A percentile compares a stretch with the other conserved stretches of the same genome.
Evolutionary conservation across 805 yeast species (phyloP).

Genomic region (Metschnikowia koreensis): DNA sequence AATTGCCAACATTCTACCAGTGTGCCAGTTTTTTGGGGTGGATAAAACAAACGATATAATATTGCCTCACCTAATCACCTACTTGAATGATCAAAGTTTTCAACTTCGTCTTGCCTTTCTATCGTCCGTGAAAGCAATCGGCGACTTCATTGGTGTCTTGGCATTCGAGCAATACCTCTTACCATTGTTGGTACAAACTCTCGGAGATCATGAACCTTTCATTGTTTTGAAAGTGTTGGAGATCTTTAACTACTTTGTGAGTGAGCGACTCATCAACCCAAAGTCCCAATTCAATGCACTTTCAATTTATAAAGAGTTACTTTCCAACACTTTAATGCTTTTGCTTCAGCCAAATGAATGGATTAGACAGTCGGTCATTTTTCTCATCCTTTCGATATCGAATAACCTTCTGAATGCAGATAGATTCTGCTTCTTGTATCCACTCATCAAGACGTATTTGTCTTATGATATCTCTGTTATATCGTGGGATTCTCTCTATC

Average conservation of each 20-base stretch:
- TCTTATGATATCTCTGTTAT: constrained; percentile 73
- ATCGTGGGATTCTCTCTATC: constrained; percentile 61
- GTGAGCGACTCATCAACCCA: constrained; percentile 32
- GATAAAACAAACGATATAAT: constrained; percentile 87
- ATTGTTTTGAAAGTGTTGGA: constrained; percentile 70
- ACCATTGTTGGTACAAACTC: constrained; percentile 80
- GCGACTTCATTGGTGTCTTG: constrained; percentile 76
- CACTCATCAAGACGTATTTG: constrained; percentile 72
- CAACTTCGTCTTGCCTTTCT: constrained; percentile 70
- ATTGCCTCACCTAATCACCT: constrained; percentile 86
- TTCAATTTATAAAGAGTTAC: constrained; percentile 36
- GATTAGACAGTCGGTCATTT: constrained; percentile 68
- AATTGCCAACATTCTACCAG: constrained; percentile 65
- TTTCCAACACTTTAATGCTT: constrained; percentile 46
- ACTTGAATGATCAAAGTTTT: constrained; percentile 74
- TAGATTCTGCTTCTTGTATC: constrained; percentile 76
- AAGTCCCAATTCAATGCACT: constrained; percentile 37
- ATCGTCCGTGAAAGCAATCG: constrained; percentile 65
- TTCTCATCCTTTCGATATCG: constrained; percentile 60
- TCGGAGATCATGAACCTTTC: constrained; percentile 79
- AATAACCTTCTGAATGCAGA: constrained; percentile 71
- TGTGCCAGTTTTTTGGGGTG: constrained; percentile 80
- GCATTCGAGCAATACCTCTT: constrained; percentile 84
- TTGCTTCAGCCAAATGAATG: constrained; percentile 84
- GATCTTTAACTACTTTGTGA: constrained; percentile 34